These are phyloP conservation scores for Magnaporthales sp. DNA, from an alignment of 2,329 filamentous ascomycete genomes.

Conservation along the genomic window DNA sequence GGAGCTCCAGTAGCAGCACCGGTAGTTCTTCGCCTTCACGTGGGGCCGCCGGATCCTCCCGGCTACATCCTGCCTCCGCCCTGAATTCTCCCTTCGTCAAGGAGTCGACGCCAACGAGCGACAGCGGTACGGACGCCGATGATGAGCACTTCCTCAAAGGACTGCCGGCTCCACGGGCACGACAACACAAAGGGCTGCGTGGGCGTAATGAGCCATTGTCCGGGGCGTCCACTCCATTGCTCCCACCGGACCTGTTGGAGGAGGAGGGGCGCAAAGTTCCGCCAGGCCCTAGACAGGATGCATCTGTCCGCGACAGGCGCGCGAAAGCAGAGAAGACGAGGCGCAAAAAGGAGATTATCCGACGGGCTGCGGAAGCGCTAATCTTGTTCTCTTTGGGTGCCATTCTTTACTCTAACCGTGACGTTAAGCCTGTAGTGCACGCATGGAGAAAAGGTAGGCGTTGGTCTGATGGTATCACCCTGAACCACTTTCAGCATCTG, in stretches of 20 bases:
- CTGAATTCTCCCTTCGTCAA: constrained; percentile 23
- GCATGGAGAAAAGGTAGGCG: constrained; percentile 40
- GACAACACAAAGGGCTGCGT: constrained; percentile 69
- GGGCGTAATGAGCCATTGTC: constrained; percentile 47
- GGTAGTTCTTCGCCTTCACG: not conserved
- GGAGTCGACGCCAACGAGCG: constrained; percentile 59
- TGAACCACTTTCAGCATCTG: not conserved
- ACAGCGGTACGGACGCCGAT: constrained; percentile 91
- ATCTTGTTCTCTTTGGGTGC: constrained; percentile 40
- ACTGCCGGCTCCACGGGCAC: constrained; percentile 67
- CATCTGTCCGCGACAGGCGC: constrained; percentile 16
- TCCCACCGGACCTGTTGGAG: constrained; percentile 37
- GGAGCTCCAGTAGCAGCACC: constrained; percentile 5
- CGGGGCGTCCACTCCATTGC: constrained; percentile 44
- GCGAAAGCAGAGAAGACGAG: constrained; percentile 25
- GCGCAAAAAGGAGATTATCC: constrained; percentile 40
- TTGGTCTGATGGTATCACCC: too few relatives aligned
- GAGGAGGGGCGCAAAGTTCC: constrained; percentile 22
- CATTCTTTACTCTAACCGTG: constrained; percentile 37
- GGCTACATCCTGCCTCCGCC: not conserved
- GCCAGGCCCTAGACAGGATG: constrained; percentile 14
- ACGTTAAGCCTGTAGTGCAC: constrained; percentile 34
- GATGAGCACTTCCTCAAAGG: constrained; percentile 86
- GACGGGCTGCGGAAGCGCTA: constrained; percentile 42
- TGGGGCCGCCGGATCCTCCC: not conserved